These are phyloP conservation scores for Ophiostoma himal-ulmi DNA, from an alignment of 2,329 filamentous ascomycete species.

Conservation along the genomic window DNA sequence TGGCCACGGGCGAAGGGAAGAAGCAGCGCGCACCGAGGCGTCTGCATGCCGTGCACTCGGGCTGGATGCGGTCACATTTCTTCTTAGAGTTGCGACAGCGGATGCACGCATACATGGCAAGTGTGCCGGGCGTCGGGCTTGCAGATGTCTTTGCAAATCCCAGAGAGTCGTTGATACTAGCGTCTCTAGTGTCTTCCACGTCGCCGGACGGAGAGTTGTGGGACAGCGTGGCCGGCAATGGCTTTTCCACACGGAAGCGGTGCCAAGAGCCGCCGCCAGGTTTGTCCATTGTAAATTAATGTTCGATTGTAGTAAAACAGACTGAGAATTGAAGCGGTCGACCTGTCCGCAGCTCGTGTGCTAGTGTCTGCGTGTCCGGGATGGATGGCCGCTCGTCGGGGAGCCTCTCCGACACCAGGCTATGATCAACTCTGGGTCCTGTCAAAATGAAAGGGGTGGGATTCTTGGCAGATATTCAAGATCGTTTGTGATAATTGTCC, in stretches of 20 bases:
- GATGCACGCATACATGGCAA: conserved; percentile 33
- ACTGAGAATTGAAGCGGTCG: neutral
- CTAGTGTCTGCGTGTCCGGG: neutral
- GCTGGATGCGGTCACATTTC: conserved; percentile 41
- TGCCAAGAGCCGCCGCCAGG: conserved; percentile 27
- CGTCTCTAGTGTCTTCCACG: neutral
- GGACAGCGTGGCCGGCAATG: conserved; percentile 21
- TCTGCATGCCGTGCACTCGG: conserved; percentile 38
- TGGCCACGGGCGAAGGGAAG: conserved; percentile 31
- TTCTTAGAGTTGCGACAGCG: conserved; percentile 43
- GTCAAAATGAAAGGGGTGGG: neutral
- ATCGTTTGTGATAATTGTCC: neutral
- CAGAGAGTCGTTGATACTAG: neutral
- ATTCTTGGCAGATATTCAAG: neutral
- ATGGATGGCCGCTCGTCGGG: neutral
- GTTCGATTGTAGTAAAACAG: neutral
- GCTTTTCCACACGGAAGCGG: conserved; percentile 29
- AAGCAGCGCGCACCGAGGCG: conserved; percentile 38
- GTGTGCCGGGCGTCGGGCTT: conserved; percentile 20
- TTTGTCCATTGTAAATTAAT: conserved; percentile 17
- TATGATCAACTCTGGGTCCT: neutral
- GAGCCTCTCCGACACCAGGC: neutral
- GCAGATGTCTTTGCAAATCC: neutral
- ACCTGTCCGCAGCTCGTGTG: neutral
- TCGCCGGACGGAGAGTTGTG: neutral